These are phyloP conservation scores for Xylariomycetidae sp. DNA, from an alignment of 2,329 filamentous ascomycete genomes.

Conservation along the genomic window DNA sequence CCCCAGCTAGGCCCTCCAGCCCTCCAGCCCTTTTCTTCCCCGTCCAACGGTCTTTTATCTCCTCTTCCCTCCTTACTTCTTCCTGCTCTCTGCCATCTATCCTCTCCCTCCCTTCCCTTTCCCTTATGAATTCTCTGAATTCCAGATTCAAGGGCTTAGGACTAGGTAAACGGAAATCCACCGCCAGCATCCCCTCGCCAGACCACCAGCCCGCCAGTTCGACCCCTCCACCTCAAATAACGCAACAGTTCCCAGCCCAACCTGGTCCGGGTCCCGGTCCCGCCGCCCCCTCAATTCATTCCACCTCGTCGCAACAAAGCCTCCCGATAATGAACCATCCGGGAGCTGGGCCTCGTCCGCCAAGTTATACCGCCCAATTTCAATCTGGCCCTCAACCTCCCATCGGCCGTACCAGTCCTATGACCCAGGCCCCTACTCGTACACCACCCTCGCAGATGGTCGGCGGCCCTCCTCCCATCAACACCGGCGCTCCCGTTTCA, in stretches of 20 bases:
- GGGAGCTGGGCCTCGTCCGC: slow-evolving; percentile 55
- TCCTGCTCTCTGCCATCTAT: slow-evolving; percentile 15
- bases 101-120: slow-evolving; percentile 16
- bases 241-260: slow-evolving; percentile 36
- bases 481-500: slow-evolving; percentile 54
- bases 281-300: slow-evolving; percentile 41
- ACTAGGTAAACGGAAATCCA: slow-evolving; percentile 75
- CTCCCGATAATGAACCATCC: slow-evolving; percentile 60
- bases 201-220: slow-evolving; percentile 32
- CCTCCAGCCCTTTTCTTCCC: too few relatives aligned
- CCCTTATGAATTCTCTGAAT: slow-evolving; percentile 74
- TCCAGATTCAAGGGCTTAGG: slow-evolving; percentile 74
- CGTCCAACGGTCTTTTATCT: too few relatives aligned
- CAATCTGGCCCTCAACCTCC: slow-evolving; percentile 42
- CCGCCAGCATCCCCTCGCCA: slow-evolving; percentile 52
- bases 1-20: too few relatives aligned
- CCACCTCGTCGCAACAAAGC: slow-evolving; percentile 42
- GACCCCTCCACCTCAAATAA: slow-evolving; percentile 46
- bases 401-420: slow-evolving; percentile 49
- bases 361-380: slow-evolving; percentile 59
- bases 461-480: slow-evolving; percentile 63
- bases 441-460: slow-evolving; percentile 58
- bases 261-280: slow-evolving; percentile 13
- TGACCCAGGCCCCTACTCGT: slow-evolving; percentile 43
- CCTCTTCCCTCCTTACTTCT: slow-evolving; percentile 16